Evolutionary conservation across 164 flowering plant genomes (phyloP).

Genomic region (Sedum album): DNA sequence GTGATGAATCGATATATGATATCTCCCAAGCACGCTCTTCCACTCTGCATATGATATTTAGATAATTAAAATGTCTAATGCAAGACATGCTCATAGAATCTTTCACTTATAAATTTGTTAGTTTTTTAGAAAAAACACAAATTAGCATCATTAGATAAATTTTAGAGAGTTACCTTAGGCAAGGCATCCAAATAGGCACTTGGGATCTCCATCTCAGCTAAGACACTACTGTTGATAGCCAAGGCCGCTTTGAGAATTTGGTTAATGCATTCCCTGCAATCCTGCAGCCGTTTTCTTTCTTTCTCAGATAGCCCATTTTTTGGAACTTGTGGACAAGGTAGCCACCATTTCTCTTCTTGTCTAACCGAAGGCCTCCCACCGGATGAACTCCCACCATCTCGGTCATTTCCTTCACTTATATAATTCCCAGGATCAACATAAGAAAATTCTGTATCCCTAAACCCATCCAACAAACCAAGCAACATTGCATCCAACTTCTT

Average conservation of each 20-base stretch:
- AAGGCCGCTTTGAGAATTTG: too few species aligned
- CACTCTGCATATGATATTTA: too few species aligned
- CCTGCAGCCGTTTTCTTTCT: slow-evolving; percentile 51
- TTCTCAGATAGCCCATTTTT: slow-evolving; percentile 47
- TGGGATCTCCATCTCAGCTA: slow-evolving; percentile 73
- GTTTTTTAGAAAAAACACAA: too few species aligned
- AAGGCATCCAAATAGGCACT: slow-evolving; percentile 42
- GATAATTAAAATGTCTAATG: too few species aligned
- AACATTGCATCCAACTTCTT: too few species aligned
- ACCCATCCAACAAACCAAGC: slow-evolving; percentile 54
- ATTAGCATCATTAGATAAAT: not conserved
- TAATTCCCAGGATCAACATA: slow-evolving; percentile 51
- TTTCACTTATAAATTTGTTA: too few species aligned
- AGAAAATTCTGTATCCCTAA: slow-evolving; percentile 46
- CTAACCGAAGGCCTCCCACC: slow-evolving; percentile 58
- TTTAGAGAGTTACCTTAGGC: slow-evolving; percentile 42
- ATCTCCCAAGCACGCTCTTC: too few species aligned
- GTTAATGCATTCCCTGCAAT: slow-evolving; percentile 50
- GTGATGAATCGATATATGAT: too few species aligned
- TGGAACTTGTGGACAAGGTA: slow-evolving; percentile 58
- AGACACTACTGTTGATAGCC: too few species aligned
- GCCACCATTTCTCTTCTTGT: slow-evolving; percentile 82
- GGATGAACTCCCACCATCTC: too few species aligned
- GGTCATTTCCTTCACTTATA: slow-evolving; percentile 37
- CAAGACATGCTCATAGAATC: too few species aligned